Evolutionary conservation across 768 basidiomycete genomes (phyloP).

Genomic region (Termitomyces sp.): DNA sequence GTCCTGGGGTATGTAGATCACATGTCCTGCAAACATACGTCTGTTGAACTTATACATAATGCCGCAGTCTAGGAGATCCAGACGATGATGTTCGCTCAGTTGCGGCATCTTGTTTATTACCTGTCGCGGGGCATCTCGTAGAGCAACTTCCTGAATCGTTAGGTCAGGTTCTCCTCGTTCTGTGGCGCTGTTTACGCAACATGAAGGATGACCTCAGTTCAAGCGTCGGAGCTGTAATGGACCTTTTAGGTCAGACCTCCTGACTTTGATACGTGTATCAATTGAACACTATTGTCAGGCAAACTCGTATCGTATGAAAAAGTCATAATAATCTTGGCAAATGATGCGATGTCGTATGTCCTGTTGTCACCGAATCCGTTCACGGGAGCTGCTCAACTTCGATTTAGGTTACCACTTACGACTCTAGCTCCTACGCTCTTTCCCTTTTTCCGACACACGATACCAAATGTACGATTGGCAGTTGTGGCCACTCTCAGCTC

Average conservation of each 20-base stretch:
- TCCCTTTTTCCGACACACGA: constrained; percentile 97
- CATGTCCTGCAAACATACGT: not conserved
- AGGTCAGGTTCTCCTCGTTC: constrained; percentile 67
- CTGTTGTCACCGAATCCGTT: not conserved
- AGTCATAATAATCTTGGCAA: constrained; percentile 73
- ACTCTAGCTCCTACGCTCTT: constrained; percentile 83
- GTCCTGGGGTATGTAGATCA: constrained; percentile 69
- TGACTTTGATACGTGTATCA: not conserved
- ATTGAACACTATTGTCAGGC: constrained; percentile 37
- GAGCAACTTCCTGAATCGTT: constrained; percentile 68
- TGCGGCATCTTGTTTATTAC: constrained; percentile 86
- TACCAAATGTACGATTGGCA: constrained; percentile 85
- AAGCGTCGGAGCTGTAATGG: constrained; percentile 97
- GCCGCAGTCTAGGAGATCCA: constrained; percentile 69
- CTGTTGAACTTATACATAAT: not conserved
- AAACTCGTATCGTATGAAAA: constrained; percentile 75
- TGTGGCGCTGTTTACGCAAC: constrained; percentile 87
- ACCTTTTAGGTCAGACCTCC: constrained; percentile 68
- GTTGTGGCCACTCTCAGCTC: constrained; percentile 86
- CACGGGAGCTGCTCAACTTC: not conserved
- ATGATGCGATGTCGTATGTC: constrained; percentile 64
- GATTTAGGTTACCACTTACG: constrained; percentile 70
- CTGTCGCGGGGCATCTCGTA: constrained; percentile 82
- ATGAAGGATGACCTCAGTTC: constrained; percentile 97
- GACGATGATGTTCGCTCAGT: constrained; percentile 98